Evolutionary conservation across 192 early-diverging fungal species (phyloP).

Genomic region (Endogone sp.): DNA sequence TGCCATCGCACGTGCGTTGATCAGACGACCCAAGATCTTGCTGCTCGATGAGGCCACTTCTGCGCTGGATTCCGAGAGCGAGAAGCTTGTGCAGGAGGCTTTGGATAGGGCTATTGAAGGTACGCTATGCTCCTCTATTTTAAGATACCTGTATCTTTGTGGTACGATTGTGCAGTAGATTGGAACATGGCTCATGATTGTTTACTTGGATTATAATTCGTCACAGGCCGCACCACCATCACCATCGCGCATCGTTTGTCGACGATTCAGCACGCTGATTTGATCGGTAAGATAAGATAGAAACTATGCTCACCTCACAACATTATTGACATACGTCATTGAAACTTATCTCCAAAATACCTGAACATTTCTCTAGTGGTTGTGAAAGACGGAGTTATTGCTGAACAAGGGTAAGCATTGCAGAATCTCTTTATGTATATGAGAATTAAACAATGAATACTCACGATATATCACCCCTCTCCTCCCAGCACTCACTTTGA

Average conservation of each 20-base stretch:
- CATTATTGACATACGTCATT: conserved; percentile 1
- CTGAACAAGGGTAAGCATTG: conserved; percentile 43
- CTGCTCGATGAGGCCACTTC: conserved; percentile 84
- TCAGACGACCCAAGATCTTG: conserved; percentile 80
- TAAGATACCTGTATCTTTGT: background rate
- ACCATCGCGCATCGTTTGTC: conserved; percentile 73
- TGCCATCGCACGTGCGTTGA: conserved; percentile 84
- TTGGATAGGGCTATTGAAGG: conserved; percentile 61
- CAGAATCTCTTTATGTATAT: background rate
- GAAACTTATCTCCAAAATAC: background rate
- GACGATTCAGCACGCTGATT: conserved; percentile 65
- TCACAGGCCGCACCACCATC: conserved; percentile 59
- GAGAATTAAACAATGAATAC: no score
- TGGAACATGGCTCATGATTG: background rate
- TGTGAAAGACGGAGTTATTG: conserved; percentile 59
- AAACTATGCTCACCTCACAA: background rate
- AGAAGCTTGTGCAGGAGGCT: conserved; percentile 67
- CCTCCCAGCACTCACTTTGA: conserved; percentile 41
- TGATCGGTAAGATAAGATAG: conserved; percentile 20
- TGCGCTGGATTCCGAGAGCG: conserved; percentile 66
- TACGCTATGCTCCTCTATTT: background rate
- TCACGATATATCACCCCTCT: background rate
- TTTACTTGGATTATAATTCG: no score
- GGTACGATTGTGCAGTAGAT: background rate
- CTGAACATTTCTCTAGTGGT: conserved; percentile 56